These are phyloP conservation scores for Colletotrichum karsti DNA, from an alignment of 2,329 filamentous ascomycete genomes.

Conservation along the genomic window DNA sequence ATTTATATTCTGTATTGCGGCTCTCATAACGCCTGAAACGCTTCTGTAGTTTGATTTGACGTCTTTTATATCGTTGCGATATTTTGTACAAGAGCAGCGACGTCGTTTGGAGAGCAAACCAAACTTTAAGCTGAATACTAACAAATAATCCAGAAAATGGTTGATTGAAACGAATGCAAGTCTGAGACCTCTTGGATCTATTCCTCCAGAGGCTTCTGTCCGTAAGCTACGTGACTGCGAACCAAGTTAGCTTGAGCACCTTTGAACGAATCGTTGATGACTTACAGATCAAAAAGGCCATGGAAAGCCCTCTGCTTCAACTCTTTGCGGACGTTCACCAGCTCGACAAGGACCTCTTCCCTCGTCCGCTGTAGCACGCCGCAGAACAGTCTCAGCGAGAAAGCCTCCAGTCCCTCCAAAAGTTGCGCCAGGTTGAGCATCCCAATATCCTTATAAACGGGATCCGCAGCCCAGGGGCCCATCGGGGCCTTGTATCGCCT, in stretches of 20 bases:
- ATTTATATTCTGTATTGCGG: no score
- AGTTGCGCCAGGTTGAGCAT: neutral
- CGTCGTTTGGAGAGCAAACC: no score
- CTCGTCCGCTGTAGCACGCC: neutral
- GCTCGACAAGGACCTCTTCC: neutral
- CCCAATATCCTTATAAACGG: slow-evolving; percentile 43
- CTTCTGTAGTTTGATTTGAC: no score
- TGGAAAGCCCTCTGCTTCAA: neutral
- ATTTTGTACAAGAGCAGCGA: no score
- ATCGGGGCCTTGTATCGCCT: slow-evolving; percentile 37
- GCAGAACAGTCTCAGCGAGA: neutral
- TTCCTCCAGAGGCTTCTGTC: neutral
- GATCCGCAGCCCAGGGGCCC: slow-evolving; percentile 48
- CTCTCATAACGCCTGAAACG: no score
- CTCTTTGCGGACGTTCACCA: neutral
- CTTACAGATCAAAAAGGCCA: neutral
- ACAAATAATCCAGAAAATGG: no score
- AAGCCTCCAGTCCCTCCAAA: neutral
- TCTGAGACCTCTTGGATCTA: no score
- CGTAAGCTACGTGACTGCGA: neutral
- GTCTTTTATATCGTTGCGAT: no score
- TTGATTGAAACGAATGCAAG: no score
- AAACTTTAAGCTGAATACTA: no score
- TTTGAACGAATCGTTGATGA: neutral
- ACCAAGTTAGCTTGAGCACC: neutral